phyloP scores from a whole-genome alignment of 1,139 yeast species.

The Hanseniaspora uvarum region DNA sequence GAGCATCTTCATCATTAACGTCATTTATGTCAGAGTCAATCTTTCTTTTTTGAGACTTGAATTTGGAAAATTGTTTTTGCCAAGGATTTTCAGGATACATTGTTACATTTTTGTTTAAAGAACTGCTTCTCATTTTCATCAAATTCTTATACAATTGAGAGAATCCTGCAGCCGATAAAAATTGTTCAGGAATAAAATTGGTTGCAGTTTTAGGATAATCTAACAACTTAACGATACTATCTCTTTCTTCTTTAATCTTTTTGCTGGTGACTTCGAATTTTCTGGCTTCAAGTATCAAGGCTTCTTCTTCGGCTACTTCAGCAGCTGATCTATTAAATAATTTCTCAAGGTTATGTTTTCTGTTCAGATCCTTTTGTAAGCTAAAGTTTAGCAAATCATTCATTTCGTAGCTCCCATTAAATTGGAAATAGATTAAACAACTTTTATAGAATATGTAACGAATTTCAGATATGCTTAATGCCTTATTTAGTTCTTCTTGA shows the following conservation, averaged over 20 bases:
- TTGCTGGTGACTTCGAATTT: constrained; percentile 89
- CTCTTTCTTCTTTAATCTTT: constrained; percentile 74
- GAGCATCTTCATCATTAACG: constrained; percentile 31
- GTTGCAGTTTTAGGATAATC: constrained; percentile 72
- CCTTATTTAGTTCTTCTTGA: constrained; percentile 22
- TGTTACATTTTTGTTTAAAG: constrained; percentile 44
- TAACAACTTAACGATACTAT: constrained; percentile 61
- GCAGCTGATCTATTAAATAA: constrained; percentile 81
- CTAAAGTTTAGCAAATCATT: constrained; percentile 42
- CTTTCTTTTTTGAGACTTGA: constrained; percentile 30
- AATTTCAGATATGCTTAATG: constrained; percentile 52
- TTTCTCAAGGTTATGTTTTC: constrained; percentile 71
- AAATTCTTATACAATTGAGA: constrained; percentile 75
- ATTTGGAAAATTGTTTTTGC: constrained; percentile 34
- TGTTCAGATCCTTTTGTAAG: constrained; percentile 57
- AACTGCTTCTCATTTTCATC: constrained; percentile 49
- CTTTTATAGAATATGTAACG: constrained; percentile 69
- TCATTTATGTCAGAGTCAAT: constrained; percentile 37
- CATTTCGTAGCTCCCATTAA: constrained; percentile 34
- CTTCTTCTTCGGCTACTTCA: constrained; percentile 95
- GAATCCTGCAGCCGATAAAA: constrained; percentile 78
- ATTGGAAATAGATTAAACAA: constrained; percentile 34
- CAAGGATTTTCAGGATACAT: constrained; percentile 42
- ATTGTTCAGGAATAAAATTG: constrained; percentile 64
- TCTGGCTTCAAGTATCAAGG: constrained; percentile 82